Evolutionary conservation across 495 filamentous ascomycete genomes (phyloP), one percentile per base, ranked within the genome.

Genomic region (Penicillium coffeae): DNA sequence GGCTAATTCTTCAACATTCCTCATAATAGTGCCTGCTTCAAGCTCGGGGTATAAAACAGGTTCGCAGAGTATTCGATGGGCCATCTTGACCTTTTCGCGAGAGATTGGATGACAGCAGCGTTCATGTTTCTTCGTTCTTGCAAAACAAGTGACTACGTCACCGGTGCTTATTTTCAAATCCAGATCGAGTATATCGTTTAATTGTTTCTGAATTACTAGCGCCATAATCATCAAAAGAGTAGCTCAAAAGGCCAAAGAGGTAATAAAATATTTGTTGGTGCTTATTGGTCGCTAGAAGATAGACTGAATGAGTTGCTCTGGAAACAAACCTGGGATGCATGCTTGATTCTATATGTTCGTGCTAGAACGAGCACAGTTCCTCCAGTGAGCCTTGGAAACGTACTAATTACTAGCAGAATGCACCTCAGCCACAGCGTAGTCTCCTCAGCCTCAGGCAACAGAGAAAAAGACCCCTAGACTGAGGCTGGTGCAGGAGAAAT

Each of bases 371-470:
- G n/a, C n/a, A n/a, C n/a, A n/a, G n/a, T n/a, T n/a, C n/a, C n/a
- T n/a, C n/a, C 25, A 30, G 10, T 30, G 5, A 30, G 25, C 25
- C 25, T 30, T 4, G 5, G 25, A 10, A 30, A 30, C 10, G 25
- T 4, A n/a, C 5, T 30, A 30, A 10, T 5, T 30, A 10, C 25
- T 30, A 30, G 25, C 10, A 10, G 5, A 5, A 4, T 5, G 25
- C 25, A 10, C 10, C 25, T 5, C 42, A 45, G 42, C 25, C 42
- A 33, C 42, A 8, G 12, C 14, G 10, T 32, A 45, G 25, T 10
- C 5, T 10, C 25, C n/a, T 33, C n/a, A 45, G 42, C 42, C 42
- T 16, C 42, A 45, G 42, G 42, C 42, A 45, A 12, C 42, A 30
- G n/a, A 20, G 6, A 45, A 45, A 45, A 12, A 34, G 3, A 45